Evolutionary conservation across 129 eudicot genomes (phyloP).

Genomic region (Lactuca saligna): DNA sequence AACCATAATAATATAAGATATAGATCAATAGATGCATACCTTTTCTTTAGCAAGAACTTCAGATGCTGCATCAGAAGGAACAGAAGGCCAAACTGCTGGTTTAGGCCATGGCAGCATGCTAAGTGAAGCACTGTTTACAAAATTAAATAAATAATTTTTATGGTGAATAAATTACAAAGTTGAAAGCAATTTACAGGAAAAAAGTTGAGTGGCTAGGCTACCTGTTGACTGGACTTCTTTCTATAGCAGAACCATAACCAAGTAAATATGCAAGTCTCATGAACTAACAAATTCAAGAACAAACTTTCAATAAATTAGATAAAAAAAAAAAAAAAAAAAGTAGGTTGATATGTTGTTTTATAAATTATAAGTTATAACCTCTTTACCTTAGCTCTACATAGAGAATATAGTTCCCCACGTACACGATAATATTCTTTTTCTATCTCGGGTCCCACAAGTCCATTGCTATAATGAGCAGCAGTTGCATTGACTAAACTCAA

Average conservation of each 20-base stretch:
- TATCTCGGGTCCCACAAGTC: slow-evolving; percentile 70
- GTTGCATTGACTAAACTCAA: slow-evolving; percentile 78
- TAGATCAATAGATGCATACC: slow-evolving; percentile 39
- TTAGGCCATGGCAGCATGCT: slow-evolving; percentile 99
- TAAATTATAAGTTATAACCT: not conserved
- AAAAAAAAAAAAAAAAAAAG: not conserved
- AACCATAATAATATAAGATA: not conserved
- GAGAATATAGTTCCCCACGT: slow-evolving; percentile 84
- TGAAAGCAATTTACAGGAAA: not conserved
- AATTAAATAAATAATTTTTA: not conserved
- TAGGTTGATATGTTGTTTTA: not conserved
- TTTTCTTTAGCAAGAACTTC: slow-evolving; percentile 89
- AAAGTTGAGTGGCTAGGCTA: slow-evolving; percentile 28
- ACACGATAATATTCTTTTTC: slow-evolving; percentile 97
- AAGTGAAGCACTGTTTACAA: slow-evolving; percentile 71
- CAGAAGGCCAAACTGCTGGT: slow-evolving; percentile 89
- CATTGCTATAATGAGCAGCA: slow-evolving; percentile 64
- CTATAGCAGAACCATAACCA: slow-evolving; percentile 83
- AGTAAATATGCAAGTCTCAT: slow-evolving; percentile 95
- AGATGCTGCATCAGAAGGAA: slow-evolving; percentile 82
- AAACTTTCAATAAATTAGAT: no score
- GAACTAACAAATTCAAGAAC: slow-evolving; percentile 54
- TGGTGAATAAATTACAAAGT: not conserved
- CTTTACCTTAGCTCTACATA: slow-evolving; percentile 86
- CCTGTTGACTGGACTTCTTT: slow-evolving; percentile 98